A percentile compares a stretch with the other conserved stretches of the same genome.
Conservation (phyloP, 2,329 filamentous ascomycete genomes). For the Mariannaea elegans region DNA sequence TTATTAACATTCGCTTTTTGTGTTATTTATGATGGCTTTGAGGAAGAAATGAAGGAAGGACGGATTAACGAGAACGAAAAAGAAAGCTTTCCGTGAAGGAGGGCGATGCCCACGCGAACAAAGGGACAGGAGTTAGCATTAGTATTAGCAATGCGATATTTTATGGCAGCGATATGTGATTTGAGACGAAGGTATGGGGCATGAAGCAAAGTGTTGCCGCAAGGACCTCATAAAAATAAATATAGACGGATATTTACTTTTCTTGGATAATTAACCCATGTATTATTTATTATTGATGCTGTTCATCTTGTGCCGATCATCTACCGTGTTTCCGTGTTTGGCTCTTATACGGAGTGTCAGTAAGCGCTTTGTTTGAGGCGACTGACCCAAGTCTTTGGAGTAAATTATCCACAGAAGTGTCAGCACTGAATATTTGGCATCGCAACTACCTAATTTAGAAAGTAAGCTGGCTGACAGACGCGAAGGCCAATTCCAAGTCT, state of each 20-base stretch:
- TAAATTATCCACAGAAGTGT: too few relatives aligned
- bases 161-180: conserved; percentile 16
- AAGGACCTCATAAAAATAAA: not conserved
- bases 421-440: too few relatives aligned
- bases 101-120: conserved; percentile 19
- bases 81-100: conserved; percentile 21
- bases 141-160: conserved; percentile 19
- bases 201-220: conserved; percentile 5
- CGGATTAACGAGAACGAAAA: conserved; percentile 2
- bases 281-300: not conserved
- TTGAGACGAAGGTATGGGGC: conserved; percentile 20
- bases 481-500: too few relatives aligned
- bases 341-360: too few relatives aligned
- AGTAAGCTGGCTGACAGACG: too few relatives aligned
- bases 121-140: conserved; percentile 6
- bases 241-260: conserved; percentile 12
- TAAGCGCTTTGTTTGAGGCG: too few relatives aligned
- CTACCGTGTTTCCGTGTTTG: too few relatives aligned
- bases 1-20: conserved; percentile 28
- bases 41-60: conserved; percentile 7
- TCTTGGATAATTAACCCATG: too few relatives aligned
- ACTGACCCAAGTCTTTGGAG: too few relatives aligned
- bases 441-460: too few relatives aligned
- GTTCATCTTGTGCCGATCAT: too few relatives aligned
- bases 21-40: conserved; percentile 21